phyloP scores from a whole-genome alignment of 2,329 filamentous ascomycete species.

The Clathrospora elynae region DNA sequence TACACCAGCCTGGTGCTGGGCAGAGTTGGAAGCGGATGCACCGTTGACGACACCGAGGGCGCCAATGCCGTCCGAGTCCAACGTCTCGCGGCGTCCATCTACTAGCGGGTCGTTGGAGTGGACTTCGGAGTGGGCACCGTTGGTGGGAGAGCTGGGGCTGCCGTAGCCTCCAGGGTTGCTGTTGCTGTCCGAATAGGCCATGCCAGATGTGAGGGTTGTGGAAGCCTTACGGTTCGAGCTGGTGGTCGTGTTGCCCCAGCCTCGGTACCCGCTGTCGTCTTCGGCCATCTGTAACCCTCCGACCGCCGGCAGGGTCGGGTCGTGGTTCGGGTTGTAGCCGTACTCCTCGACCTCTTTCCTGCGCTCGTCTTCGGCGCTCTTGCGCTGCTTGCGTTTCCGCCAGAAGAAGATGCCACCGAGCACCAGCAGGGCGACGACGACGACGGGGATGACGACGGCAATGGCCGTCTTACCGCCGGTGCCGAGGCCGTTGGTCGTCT shows the following conservation, averaged over 20 bases:
- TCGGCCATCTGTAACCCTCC: constrained; percentile 70
- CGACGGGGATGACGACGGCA: constrained; percentile 92
- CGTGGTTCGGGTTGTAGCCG: constrained; percentile 95
- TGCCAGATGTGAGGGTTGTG: constrained; percentile 82
- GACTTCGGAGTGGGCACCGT: constrained; percentile 68
- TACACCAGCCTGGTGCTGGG: constrained; percentile 68
- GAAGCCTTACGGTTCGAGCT: constrained; percentile 76
- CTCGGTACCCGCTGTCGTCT: constrained; percentile 79
- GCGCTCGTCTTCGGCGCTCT: constrained; percentile 82
- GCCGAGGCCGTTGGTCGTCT: constrained; percentile 53
- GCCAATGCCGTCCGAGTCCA: constrained; percentile 80
- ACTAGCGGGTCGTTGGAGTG: constrained; percentile 71
- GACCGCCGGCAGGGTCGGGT: constrained; percentile 74
- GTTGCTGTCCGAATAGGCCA: constrained; percentile 71
- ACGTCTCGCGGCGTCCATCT: constrained; percentile 53
- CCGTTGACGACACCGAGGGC: constrained; percentile 66
- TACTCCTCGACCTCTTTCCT: constrained; percentile 98
- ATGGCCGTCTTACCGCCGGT: constrained; percentile 80
- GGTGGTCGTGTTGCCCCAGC: constrained; percentile 85
- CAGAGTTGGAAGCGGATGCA: constrained; percentile 61
- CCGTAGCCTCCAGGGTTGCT: constrained; percentile 60
- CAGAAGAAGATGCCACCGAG: constrained; percentile 80
- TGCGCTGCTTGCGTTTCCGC: constrained; percentile 84
- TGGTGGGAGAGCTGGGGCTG: constrained; percentile 65
- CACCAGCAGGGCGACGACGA: constrained; percentile 80